phyloP scores from a whole-genome alignment of 495 filamentous ascomycete genomes.

The Penicillium arizonense region DNA sequence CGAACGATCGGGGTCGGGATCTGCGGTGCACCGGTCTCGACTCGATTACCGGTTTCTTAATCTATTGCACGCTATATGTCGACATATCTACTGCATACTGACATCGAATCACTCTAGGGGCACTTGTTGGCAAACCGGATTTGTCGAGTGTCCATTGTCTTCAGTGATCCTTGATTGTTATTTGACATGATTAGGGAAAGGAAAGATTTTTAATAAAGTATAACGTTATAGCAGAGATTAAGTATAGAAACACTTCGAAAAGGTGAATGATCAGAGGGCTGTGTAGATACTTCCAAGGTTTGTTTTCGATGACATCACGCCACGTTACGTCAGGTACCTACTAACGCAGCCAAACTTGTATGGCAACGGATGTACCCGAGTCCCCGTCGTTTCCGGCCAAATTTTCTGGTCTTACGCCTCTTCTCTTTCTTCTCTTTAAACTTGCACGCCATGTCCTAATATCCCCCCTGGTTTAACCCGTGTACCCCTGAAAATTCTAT shows the following conservation, averaged over 20 bases:
- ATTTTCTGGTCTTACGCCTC: conserved; percentile 1
- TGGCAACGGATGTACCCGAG: conserved; percentile 17
- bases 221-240: not conserved
- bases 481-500: not conserved
- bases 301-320: conserved; percentile 25
- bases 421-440: not conserved
- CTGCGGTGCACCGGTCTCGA: conserved; percentile 1
- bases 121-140: too few relatives aligned
- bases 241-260: not conserved
- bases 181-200: not conserved
- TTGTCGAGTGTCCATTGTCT: too few relatives aligned
- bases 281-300: not conserved
- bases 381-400: conserved; percentile 27
- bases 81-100: not conserved
- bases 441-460: conserved; percentile 16
- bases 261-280: not conserved
- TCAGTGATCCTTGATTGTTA: too few relatives aligned
- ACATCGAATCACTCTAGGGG: not conserved
- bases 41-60: conserved; percentile 12
- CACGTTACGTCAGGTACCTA: conserved; percentile 25
- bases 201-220: not conserved
- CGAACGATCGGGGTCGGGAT: conserved; percentile 15
- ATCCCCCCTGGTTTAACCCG: not conserved
- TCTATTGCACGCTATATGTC: not conserved
- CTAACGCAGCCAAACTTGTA: conserved; percentile 8